phyloP scores from a whole-genome alignment of 1,139 yeast genomes.

The Debaryomyces coudertii region DNA sequence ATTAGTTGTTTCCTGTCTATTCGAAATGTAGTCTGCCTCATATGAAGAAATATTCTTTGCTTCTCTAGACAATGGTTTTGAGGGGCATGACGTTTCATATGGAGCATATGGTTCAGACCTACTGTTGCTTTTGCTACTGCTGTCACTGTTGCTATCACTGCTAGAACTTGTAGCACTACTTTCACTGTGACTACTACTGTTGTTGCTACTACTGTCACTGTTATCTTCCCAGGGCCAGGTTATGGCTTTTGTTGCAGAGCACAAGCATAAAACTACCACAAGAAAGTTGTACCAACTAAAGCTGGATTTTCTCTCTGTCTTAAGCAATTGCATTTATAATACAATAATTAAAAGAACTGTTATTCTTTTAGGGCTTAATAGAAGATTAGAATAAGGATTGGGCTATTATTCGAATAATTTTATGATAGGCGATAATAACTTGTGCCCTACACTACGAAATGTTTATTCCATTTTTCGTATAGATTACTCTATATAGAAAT shows the following conservation, averaged over 20 bases:
- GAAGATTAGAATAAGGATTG: background rate
- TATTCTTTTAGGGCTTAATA: background rate
- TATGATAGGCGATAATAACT: background rate
- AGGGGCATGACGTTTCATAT: conserved; percentile 30
- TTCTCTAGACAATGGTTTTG: conserved; percentile 25
- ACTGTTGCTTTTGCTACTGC: conserved; percentile 20
- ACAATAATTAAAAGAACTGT: background rate
- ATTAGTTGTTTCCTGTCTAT: conserved; percentile 37
- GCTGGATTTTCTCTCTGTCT: background rate
- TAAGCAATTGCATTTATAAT: background rate
- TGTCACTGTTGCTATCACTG: conserved; percentile 12
- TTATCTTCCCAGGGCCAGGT: conserved; percentile 24
- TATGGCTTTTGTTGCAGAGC: conserved; percentile 10
- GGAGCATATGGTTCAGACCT: conserved; percentile 28
- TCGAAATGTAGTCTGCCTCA: conserved; percentile 33
- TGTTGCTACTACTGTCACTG: conserved; percentile 6
- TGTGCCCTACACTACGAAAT: conserved; percentile 1
- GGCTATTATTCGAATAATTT: background rate
- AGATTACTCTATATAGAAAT: conserved; percentile 1
- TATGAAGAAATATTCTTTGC: conserved; percentile 29
- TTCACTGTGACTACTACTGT: conserved; percentile 3
- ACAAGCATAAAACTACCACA: conserved; percentile 2
- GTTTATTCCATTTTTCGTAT: background rate
- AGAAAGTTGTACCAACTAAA: background rate
- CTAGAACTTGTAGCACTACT: conserved; percentile 11